Evolutionary conservation across 1,284 basidiomycete genomes (phyloP).

Genomic region (Cryptococcus wingfieldii): DNA sequence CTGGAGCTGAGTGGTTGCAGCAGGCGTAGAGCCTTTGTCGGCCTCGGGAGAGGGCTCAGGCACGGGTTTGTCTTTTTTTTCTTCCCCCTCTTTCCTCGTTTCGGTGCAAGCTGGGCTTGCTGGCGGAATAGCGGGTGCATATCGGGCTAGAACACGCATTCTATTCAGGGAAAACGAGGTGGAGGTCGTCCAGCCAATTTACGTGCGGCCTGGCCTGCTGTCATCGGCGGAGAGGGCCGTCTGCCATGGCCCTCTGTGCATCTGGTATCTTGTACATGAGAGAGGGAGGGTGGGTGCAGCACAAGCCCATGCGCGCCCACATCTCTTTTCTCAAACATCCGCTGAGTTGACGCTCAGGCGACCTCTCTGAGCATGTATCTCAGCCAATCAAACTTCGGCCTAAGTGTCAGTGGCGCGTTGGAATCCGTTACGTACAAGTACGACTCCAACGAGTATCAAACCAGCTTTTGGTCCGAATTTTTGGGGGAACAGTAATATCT

Average conservation of each 20-base stretch:
- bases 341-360: not conserved
- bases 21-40: not conserved
- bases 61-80: not conserved
- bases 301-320: not conserved
- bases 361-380: not conserved
- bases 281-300: not conserved
- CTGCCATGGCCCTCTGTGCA: not conserved
- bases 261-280: not conserved
- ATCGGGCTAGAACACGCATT: not conserved
- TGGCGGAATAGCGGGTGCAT: not conserved
- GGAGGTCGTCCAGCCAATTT: conserved; percentile 4
- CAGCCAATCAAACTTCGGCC: too few species aligned
- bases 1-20: not conserved
- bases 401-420: too few species aligned
- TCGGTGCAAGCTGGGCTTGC: too few species aligned
- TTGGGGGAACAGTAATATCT: too few species aligned
- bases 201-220: not conserved
- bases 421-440: too few species aligned
- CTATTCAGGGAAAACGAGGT: not conserved
- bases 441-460: too few species aligned
- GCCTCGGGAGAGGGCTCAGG: not conserved
- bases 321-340: too few species aligned
- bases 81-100: not conserved
- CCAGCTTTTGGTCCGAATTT: too few species aligned
- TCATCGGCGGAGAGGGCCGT: not conserved